Evolutionary conservation across 1,284 basidiomycete genomes (phyloP), one percentile per base, ranked within the genome.

Genomic region (Cutaneotrichosporon cavernicola): DNA sequence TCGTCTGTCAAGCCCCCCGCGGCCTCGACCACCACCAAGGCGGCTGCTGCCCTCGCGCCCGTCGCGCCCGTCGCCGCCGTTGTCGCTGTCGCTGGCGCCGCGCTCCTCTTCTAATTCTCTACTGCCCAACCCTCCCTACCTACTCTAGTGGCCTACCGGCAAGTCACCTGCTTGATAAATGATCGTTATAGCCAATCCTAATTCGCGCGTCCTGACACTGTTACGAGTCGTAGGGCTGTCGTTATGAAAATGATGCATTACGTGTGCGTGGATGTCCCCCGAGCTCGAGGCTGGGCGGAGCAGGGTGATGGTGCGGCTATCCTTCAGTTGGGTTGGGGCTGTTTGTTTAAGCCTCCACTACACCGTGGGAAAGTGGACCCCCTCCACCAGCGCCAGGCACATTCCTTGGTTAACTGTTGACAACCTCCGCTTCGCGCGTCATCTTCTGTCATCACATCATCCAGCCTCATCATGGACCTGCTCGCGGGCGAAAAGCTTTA

Each of bases 61-160:
- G 52, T 62, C 34, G 70, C 66, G 46, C 61, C 70, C 56, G 74
- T 68, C 52, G 36, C 74, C 52, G 72, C 73, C 30, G 71, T 70
- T 58, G 58, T 76, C 52, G 75, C 71, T 51, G 66, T 69, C 60
- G 77, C 69, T 60, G 64, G 69, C 46, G 75, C 71, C 65, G 65
- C 74, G 40, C 72, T 71, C 58, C 58, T 71, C 49, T 66, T 79
- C 66, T 79, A 75, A 75, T 55, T 53, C 36, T 34, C 14, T 55
- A 51, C 10, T 11, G n/a, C 7, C 56, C 8, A 18, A 26, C 26
- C 26, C 26, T 32, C 43, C 26, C 36, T 43, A 30, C 18, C 55
- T n/a, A 22, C 16, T 34, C 7, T 34, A 38, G 13, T 50, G 49
- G 22, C 30, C 49, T 22, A 22, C 22, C 49, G 22, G 22, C 26